Percentiles rank a stretch among this genome's conserved stretches.
Evolutionary conservation across 495 filamentous ascomycete genomes (phyloP).

Genomic region (Chaetomium cochliodes): DNA sequence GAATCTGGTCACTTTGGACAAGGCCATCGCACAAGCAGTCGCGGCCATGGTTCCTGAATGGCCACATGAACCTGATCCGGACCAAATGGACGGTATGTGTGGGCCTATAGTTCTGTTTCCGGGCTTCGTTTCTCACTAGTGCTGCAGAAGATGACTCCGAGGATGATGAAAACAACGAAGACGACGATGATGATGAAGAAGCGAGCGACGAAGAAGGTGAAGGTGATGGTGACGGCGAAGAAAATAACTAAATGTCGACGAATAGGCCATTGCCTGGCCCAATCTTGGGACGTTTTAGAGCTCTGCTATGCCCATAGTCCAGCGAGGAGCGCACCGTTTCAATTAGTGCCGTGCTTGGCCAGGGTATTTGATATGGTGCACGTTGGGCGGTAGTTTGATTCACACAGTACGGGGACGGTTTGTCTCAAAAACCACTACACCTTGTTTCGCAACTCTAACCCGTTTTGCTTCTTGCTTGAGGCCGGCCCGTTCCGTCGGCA

Average conservation of each 20-base stretch:
- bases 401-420: too few species aligned
- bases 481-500: too few species aligned
- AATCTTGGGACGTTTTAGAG: not conserved
- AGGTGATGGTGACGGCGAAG: not conserved
- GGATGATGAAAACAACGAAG: slow-evolving; percentile 20
- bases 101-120: not conserved
- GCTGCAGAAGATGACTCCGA: slow-evolving; percentile 13
- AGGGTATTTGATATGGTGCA: too few species aligned
- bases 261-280: not conserved
- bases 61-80: not conserved
- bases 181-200: slow-evolving; percentile 16
- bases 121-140: not conserved
- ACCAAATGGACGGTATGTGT: slow-evolving; percentile 10
- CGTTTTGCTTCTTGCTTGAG: too few species aligned
- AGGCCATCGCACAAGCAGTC: slow-evolving; percentile 8
- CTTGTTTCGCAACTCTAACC: too few species aligned
- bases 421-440: too few species aligned
- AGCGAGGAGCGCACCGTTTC: too few species aligned
- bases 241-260: not conserved
- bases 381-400: too few species aligned
- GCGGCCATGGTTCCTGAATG: not conserved
- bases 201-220: slow-evolving; percentile 3
- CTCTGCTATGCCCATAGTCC: too few species aligned
- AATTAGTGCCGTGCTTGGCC: too few species aligned
- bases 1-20: not conserved